Evolutionary conservation across 768 basidiomycete species (phyloP).

Genomic region (Artomyces pyxidatus): DNA sequence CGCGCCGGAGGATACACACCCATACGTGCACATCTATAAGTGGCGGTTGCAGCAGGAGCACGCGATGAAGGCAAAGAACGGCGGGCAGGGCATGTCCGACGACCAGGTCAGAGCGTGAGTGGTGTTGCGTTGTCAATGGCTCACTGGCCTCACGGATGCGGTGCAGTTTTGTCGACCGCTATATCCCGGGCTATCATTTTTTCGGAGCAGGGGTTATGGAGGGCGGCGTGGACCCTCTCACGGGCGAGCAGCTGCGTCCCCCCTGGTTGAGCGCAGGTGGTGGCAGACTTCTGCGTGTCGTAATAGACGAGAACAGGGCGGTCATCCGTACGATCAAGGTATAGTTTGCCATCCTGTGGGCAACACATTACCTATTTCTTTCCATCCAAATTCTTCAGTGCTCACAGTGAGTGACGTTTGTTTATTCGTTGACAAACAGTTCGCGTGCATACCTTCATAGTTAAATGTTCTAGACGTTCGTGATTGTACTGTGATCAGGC

Average conservation of each 20-base stretch:
- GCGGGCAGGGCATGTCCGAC: conserved; percentile 86
- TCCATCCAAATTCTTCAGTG: no score
- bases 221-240: conserved; percentile 21
- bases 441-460: no score
- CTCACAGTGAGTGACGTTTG: no score
- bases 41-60: conserved; percentile 92
- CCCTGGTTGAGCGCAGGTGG: conserved; percentile 33
- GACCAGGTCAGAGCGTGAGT: conserved; percentile 51
- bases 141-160: neutral
- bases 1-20: conserved; percentile 25
- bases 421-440: no score
- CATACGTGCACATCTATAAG: conserved; percentile 57
- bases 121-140: neutral
- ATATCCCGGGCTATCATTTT: conserved; percentile 91
- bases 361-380: no score
- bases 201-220: conserved; percentile 53
- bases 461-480: no score
- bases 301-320: no score
- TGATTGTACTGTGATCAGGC: no score
- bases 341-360: no score
- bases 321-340: no score
- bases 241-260: conserved; percentile 14
- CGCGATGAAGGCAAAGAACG: conserved; percentile 76
- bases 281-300: no score
- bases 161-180: conserved; percentile 78